These are phyloP conservation scores for Aegilops speltoides DNA, from an alignment of 176 grass and related monocot genomes.

Conservation along the genomic window DNA sequence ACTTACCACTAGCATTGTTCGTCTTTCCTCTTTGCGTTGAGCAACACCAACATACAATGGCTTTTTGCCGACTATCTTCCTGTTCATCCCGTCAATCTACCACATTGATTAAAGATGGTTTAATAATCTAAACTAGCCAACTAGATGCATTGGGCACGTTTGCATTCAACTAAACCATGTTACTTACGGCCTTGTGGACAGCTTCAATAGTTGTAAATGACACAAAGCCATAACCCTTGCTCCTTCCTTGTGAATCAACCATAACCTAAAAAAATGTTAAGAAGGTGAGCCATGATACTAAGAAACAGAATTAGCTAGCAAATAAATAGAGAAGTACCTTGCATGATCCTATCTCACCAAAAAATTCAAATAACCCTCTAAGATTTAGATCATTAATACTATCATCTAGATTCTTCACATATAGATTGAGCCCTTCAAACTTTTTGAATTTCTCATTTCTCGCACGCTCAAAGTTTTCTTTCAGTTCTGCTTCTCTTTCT, in stretches of 20 bases:
- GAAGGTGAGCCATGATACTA: background rate
- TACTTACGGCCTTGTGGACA: slow-evolving; percentile 38
- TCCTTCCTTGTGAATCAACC: slow-evolving; percentile 52
- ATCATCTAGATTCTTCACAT: slow-evolving; percentile 60
- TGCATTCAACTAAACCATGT: background rate
- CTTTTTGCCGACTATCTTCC: slow-evolving; percentile 41
- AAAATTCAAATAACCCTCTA: slow-evolving; percentile 36
- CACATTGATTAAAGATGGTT: background rate
- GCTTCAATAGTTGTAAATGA: slow-evolving; percentile 43
- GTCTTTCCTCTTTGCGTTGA: slow-evolving; percentile 52
- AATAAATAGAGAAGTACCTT: slow-evolving; percentile 28
- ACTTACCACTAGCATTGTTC: slow-evolving; percentile 33
- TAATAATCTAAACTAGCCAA: background rate
- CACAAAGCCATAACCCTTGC: slow-evolving; percentile 60
- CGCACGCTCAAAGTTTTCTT: slow-evolving; percentile 19
- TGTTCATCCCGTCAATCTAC: slow-evolving; percentile 51
- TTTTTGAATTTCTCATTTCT: slow-evolving; percentile 26
- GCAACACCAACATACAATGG: slow-evolving; percentile 51
- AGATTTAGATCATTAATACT: slow-evolving; percentile 28
- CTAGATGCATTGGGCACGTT: background rate
- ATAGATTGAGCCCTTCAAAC: slow-evolving; percentile 47
- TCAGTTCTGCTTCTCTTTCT: slow-evolving; percentile 44
- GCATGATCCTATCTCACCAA: slow-evolving; percentile 47
- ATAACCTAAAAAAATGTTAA: slow-evolving; percentile 39
- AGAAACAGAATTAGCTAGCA: background rate